Evolutionary conservation across 2,329 filamentous ascomycete genomes (phyloP).

Genomic region (Ceratocystis harringtonii): DNA sequence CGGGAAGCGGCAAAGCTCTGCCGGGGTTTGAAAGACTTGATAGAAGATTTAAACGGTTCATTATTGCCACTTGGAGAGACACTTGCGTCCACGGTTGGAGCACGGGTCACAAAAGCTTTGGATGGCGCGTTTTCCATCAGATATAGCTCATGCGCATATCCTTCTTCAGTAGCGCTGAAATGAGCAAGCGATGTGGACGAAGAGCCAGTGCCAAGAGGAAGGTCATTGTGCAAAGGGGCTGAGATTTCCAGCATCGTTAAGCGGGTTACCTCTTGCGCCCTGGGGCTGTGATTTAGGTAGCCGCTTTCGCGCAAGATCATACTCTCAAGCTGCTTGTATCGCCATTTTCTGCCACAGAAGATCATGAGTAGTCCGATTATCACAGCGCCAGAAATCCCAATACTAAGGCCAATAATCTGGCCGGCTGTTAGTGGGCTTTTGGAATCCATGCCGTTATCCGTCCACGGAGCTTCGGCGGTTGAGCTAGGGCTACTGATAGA

Average conservation of each 20-base stretch:
- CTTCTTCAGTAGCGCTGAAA: constrained; percentile 14
- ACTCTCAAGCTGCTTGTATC: constrained; percentile 27
- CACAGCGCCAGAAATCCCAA: constrained; percentile 37
- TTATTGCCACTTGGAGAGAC: not conserved
- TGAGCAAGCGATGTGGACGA: constrained; percentile 10
- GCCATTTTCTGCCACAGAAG: constrained; percentile 29
- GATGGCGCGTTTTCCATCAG: constrained; percentile 19
- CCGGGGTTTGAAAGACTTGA: not conserved
- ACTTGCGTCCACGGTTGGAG: not conserved
- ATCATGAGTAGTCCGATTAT: constrained; percentile 35
- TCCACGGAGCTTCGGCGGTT: constrained; percentile 16
- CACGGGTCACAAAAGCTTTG: constrained; percentile 16
- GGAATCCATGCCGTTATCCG: constrained; percentile 11
- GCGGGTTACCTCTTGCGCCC: constrained; percentile 23
- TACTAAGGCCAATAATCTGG: constrained; percentile 43
- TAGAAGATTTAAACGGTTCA: not conserved
- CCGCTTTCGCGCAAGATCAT: constrained; percentile 27
- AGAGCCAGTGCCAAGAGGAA: not conserved
- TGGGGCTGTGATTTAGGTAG: constrained; percentile 17
- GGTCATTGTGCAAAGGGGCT: constrained; percentile 25
- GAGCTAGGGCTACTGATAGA: constrained; percentile 16
- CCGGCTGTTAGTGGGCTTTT: constrained; percentile 24
- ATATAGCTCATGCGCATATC: constrained; percentile 6
- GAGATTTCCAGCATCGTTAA: constrained; percentile 29
- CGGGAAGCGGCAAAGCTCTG: not conserved